Conservation (phyloP, 805 yeast species). For the Candida pseudoglaebosa region DNA sequence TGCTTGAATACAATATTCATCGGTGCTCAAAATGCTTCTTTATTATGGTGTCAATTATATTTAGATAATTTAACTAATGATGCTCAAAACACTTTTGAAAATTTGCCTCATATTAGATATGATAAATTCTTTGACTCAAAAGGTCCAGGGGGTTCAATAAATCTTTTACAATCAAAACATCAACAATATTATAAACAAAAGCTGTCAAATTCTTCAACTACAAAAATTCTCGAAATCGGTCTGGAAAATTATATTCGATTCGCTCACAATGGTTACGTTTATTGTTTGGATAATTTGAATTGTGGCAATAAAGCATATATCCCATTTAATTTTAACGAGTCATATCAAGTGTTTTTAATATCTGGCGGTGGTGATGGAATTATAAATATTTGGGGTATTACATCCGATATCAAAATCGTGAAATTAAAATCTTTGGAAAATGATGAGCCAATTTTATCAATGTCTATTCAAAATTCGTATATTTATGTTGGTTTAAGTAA, state of each 20-base stretch:
- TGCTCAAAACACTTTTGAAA: constrained; percentile 5
- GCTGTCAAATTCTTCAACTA: constrained; percentile 2
- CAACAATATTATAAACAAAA: constrained; percentile 14
- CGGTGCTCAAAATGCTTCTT: constrained; percentile 91
- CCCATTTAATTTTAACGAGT: constrained; percentile 17
- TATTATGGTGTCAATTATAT: constrained; percentile 58
- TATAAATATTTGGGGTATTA: constrained; percentile 73
- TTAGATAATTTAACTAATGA: constrained; percentile 1
- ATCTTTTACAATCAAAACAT: constrained; percentile 25
- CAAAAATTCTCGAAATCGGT: constrained; percentile 60
- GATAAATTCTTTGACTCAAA: constrained; percentile 86
- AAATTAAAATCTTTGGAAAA: constrained; percentile 47
- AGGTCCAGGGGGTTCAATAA: constrained; percentile 69
- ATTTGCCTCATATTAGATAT: constrained; percentile 57
- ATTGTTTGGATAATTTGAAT: constrained; percentile 49
- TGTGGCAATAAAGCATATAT: constrained; percentile 6
- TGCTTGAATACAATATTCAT: constrained; percentile 59
- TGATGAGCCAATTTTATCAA: constrained; percentile 67
- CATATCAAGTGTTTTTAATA: constrained; percentile 19
- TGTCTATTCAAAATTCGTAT: constrained; percentile 60
- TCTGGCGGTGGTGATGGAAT: constrained; percentile 89
- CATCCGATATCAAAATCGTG: constrained; percentile 11
- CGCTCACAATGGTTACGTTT: constrained; percentile 91
- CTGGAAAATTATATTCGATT: constrained; percentile 62
- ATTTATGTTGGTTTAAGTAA: constrained; percentile 78